Conservation (phyloP, 208 protist genomes). For the Leptomonas seymouri region DNA sequence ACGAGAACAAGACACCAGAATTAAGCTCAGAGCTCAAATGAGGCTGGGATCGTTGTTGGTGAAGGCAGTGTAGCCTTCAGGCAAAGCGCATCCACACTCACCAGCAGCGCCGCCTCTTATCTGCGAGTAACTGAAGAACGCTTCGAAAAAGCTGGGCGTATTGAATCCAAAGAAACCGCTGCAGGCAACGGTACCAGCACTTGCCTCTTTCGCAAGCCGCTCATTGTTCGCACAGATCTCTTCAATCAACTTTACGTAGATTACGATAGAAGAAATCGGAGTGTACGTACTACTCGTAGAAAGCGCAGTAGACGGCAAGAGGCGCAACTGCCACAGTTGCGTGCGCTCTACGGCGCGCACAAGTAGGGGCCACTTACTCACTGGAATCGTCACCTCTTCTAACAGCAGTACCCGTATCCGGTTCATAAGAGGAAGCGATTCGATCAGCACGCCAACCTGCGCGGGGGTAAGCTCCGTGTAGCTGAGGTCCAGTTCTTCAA, state of each 20-base stretch:
- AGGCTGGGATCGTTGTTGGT: conserved; percentile 76
- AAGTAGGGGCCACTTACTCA: conserved; percentile 44
- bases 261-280: neutral
- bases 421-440: conserved; percentile 56
- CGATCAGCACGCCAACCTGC: conserved; percentile 64
- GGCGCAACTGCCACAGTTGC: conserved; percentile 52
- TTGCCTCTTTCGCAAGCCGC: neutral
- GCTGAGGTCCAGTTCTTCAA: conserved; percentile 82
- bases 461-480: conserved; percentile 52
- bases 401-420: conserved; percentile 64
- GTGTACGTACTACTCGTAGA: neutral
- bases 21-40: neutral
- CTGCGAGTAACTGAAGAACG: conserved; percentile 24
- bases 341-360: conserved; percentile 46
- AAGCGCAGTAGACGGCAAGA: conserved; percentile 33
- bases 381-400: conserved; percentile 59
- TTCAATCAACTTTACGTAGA: conserved; percentile 5
- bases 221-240: conserved; percentile 14
- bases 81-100: conserved; percentile 35
- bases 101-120: neutral
- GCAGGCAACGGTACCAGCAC: neutral
- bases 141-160: conserved; percentile 53
- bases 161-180: conserved; percentile 14
- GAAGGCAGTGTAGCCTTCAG: conserved; percentile 55
- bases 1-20: neutral